phyloP scores from a whole-genome alignment of 2,329 filamentous ascomycete species.

The Geosmithia morbida region DNA sequence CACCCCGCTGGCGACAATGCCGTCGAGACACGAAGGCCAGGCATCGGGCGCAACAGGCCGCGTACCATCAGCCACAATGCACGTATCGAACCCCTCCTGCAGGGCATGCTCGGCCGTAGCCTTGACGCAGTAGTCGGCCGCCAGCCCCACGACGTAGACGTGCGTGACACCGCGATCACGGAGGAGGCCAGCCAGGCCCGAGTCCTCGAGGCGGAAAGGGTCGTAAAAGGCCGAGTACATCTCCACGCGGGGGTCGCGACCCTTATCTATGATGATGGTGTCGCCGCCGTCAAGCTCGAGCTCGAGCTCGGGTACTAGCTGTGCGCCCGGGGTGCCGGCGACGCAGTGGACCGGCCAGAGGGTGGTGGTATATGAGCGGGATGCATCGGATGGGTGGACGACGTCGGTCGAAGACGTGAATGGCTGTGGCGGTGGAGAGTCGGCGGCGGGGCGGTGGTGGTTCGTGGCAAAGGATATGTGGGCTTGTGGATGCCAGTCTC shows the following conservation, averaged over 20 bases:
- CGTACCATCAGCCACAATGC: constrained; percentile 66
- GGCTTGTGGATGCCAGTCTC: constrained; percentile 73
- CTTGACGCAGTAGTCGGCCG: constrained; percentile 81
- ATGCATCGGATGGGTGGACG: constrained; percentile 47
- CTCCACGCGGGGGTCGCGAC: constrained; percentile 58
- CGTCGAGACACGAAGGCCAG: constrained; percentile 40
- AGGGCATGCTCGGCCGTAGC: constrained; percentile 66
- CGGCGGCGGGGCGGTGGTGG: constrained; percentile 36
- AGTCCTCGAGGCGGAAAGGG: constrained; percentile 53
- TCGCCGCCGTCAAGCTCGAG: constrained; percentile 35
- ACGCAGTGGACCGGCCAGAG: constrained; percentile 92
- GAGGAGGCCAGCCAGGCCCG: constrained; percentile 47
- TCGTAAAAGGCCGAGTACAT: constrained; percentile 92
- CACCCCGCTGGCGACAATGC: constrained; percentile 46
- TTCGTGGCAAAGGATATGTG: constrained; percentile 86
- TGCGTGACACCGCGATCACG: constrained; percentile 48
- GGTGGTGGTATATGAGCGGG: constrained; percentile 45
- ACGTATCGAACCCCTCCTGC: constrained; percentile 62
- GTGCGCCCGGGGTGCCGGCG: constrained; percentile 55
- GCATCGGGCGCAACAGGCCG: constrained; percentile 49
- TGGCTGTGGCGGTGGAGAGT: constrained; percentile 23
- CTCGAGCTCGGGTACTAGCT: constrained; percentile 60
- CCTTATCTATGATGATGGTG: constrained; percentile 49
- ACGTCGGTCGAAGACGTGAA: constrained; percentile 54
- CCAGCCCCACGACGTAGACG: constrained; percentile 76